Base-by-base conservation (phyloP, 2,329 filamentous ascomycete genomes). In the Rhynchosporium secalis region DNA sequence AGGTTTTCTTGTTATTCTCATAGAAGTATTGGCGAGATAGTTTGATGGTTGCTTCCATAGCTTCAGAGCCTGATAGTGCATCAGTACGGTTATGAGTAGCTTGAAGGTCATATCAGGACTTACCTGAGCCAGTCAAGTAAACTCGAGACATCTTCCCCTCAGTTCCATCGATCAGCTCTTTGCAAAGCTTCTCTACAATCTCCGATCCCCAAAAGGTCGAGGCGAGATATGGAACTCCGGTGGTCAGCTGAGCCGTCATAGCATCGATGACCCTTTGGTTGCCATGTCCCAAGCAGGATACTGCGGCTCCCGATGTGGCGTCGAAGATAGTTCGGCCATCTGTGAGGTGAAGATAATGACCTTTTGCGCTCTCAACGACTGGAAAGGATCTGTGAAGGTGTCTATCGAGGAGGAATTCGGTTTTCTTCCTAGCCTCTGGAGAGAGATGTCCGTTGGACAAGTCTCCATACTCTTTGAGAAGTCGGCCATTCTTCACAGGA, bases 251-350 rank as follows among this genome's bases (percentile, higher is more conserved):
- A 12, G 78, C 69, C 4, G 77, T 74, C 46, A 91, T 80, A 0
- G 87, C 88, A 2, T 81, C 76, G 12, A 78, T 78, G 12, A 93
- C 83, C 54, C 86, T 78, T 47, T 79, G 70, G 57, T 88, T 81
- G 36, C 84, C 85, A 68, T 91, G 86, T 6, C 90, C 91, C 9
- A 94, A 77, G 71, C 86, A 88, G 9, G 86, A 81, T 3, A 92
- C 89, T 28, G 87, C 89, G 3, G 90, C 88, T 26, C 91, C 91
- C 33, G 87, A 84, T 26, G 87, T 89, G 1, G 85, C 87, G 73
- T 95, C 91, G 13, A 92, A 81, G 48, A 95, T 82, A 40, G 76
- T 78, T 29, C 81, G 79, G 1, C 86, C 87, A 58, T 73, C 70
- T n/a, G 65, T 62, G 5, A 72, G 68, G 33, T 68, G 61, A 10